Percentiles rank a stretch among this genome's conserved stretches.
Conservation (phyloP, 306 rosid genomes). For the Medicago lupulina region DNA sequence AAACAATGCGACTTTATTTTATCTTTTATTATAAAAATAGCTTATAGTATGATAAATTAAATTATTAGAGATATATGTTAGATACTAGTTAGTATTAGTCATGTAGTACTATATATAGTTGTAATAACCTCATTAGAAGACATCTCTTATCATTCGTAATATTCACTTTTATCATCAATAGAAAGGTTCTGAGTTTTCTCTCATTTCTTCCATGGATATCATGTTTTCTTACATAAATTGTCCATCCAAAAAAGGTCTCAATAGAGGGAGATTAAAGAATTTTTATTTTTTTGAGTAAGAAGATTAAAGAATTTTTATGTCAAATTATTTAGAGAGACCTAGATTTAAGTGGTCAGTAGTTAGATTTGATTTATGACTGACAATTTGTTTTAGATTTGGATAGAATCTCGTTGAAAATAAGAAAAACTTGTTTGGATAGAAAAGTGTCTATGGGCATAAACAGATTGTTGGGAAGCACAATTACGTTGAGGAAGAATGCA, state of each 20-base stretch:
- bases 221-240: too few species aligned
- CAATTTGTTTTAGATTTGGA: not conserved
- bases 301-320: not conserved
- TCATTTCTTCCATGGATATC: too few species aligned
- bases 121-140: too few species aligned
- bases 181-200: too few species aligned
- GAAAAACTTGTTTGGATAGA: not conserved
- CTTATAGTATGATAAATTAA: not conserved
- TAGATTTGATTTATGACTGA: not conserved
- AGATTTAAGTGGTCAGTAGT: not conserved
- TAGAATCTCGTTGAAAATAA: not conserved
- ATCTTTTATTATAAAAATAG: not conserved
- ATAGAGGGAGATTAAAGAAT: not conserved
- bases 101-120: too few species aligned
- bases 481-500: not conserved
- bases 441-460: not conserved
- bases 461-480: not conserved
- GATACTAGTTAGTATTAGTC: too few species aligned
- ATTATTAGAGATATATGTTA: too few species aligned
- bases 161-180: too few species aligned
- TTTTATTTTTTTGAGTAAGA: too few species aligned
- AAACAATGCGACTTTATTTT: not conserved
- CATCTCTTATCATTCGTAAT: too few species aligned
- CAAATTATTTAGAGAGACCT: not conserved
- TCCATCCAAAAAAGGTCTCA: not conserved